Conservation (phyloP, 2,329 filamentous ascomycete genomes). For the Fusarium sp. region DNA sequence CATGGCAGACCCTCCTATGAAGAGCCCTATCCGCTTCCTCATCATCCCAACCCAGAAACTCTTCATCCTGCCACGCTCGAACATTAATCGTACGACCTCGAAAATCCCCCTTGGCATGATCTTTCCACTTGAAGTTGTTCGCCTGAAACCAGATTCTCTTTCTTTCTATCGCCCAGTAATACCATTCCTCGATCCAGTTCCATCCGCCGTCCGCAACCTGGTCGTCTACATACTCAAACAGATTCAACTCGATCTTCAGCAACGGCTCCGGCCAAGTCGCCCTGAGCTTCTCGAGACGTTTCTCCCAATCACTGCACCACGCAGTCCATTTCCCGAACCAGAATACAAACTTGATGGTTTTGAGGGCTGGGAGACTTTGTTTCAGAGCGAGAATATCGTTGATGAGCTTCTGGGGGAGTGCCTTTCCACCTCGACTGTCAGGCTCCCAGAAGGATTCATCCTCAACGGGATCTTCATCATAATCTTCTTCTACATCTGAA, state of each 20-base stretch:
- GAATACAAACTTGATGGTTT: background rate
- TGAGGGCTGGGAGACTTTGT: background rate
- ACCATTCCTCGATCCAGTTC: too few relatives aligned
- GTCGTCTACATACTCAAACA: background rate
- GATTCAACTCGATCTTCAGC: background rate
- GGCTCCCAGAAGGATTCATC: rapidly evolving
- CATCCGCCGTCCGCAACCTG: too few relatives aligned
- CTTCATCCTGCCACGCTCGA: background rate
- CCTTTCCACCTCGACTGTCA: background rate
- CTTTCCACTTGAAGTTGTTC: background rate
- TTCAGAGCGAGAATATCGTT: background rate
- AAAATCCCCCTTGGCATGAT: background rate
- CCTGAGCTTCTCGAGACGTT: background rate
- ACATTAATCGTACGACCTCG: background rate
- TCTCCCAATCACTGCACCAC: rapidly evolving
- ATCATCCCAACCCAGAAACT: rapidly evolving
- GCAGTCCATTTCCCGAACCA: background rate
- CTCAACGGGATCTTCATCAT: background rate
- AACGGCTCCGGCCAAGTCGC: background rate
- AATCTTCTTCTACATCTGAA: background rate
- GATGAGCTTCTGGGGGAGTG: background rate
- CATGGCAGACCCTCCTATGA: background rate
- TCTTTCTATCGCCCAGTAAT: too few relatives aligned
- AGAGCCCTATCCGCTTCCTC: background rate
- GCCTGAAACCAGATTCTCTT: background rate